Base-by-base conservation (phyloP, 2,329 filamentous ascomycete genomes). In the Aspergillus neoniger region DNA sequence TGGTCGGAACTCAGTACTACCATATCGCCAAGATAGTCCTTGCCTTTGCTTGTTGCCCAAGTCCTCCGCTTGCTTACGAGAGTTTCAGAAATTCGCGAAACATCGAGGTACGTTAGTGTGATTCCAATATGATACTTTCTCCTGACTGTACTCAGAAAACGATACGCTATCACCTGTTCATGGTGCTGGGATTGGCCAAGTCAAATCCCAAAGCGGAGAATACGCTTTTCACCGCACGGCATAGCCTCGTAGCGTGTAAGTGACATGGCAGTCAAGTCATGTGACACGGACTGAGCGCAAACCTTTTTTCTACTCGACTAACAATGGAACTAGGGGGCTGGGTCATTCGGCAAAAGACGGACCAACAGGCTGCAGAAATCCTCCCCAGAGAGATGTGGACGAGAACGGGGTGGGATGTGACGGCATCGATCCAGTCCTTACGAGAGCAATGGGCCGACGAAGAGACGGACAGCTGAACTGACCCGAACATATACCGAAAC, bases 1-100 rank as follows among this genome's bases (percentile, higher is more conserved):
- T 75, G n/a, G 66, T 74, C 49, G 73, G 74, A 9, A 48, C 75
- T 7, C 73, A 76, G 57, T 76, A 76, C 57, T 76, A 72, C 43
- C 69, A 76, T 51, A 68, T 74, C 23, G 70, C 73, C 14, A 73
- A 72, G 51, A 70, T 74, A 28, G 65, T 74, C 5, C 59, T 70
- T 9, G 64, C 64, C n/a, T 56, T 71, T 32, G 65, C 68, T 4
- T 54, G 61, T 50, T 55, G 57, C 17, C 53, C 65, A 2, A 61
- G 9, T 15, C 39, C 59, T 3, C 54, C 48, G 10, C 62, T 61
- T 9, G 55, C 61, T 30, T 68, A 71, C 51, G 65, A 69, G 5
- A 66, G 30, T 15, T 52, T 72, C 28, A 64, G 54, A 14, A 57
- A 66, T 9, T 69, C 68, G 21, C 63, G 69, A 36, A 48, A 54